Percentiles rank a stretch among this genome's conserved stretches.
Conservation (phyloP, 2,329 filamentous ascomycete species). For the Colletotrichum kahawae region DNA sequence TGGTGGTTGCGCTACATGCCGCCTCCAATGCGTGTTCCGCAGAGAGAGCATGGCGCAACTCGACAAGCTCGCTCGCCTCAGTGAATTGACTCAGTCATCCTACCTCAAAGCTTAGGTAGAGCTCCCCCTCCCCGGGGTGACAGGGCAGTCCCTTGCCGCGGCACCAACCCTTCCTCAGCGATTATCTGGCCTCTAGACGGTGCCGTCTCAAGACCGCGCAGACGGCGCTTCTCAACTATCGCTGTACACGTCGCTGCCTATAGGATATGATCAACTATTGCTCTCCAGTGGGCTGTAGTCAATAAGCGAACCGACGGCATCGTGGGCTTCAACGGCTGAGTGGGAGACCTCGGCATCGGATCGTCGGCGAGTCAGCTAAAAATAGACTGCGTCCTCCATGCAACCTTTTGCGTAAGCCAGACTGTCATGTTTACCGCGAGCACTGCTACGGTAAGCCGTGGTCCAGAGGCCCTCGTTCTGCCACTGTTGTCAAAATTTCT, state of each 20-base stretch:
- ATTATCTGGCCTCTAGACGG: not conserved
- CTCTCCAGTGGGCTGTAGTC: not conserved
- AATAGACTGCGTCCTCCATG: not conserved
- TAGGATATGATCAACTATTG: not conserved
- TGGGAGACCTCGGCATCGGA: not conserved
- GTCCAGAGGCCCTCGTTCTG: not conserved
- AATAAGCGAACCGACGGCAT: not conserved
- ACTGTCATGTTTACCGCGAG: not conserved
- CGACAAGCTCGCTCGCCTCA: not conserved
- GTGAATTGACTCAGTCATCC: not conserved
- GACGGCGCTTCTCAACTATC: not conserved
- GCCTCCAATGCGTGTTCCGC: not conserved
- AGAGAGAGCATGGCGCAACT: not conserved
- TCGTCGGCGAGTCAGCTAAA: not conserved
- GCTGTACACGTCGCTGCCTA: not conserved
- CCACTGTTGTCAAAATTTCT: not conserved
- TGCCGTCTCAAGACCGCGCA: not conserved
- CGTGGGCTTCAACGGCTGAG: not conserved
- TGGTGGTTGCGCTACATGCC: not conserved
- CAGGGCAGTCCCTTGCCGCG: constrained; percentile 1
- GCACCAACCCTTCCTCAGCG: not conserved
- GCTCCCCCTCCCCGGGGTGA: not conserved
- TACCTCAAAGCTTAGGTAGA: not conserved
- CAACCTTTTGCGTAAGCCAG: not conserved
- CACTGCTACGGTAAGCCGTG: not conserved